Evolutionary conservation across 2,329 filamentous ascomycete genomes (phyloP).

Genomic region (Pestalotiopsis sp.): DNA sequence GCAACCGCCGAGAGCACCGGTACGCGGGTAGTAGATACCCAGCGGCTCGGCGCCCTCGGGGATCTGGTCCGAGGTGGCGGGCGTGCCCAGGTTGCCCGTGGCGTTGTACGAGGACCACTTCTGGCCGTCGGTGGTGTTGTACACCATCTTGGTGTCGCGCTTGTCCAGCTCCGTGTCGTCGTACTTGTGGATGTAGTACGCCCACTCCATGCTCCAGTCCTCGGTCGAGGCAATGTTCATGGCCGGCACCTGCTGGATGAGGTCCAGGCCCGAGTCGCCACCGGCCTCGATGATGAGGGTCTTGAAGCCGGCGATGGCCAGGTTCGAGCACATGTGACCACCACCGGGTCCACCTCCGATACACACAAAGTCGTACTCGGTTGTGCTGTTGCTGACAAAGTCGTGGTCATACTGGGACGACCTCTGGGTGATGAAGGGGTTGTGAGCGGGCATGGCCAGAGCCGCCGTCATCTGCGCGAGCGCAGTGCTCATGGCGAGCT

Average conservation of each 20-base stretch:
- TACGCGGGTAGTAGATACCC: slow-evolving; percentile 26
- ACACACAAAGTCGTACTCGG: slow-evolving; percentile 48
- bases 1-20: slow-evolving; percentile 41
- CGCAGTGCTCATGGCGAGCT: slow-evolving; percentile 4
- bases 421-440: slow-evolving; percentile 11
- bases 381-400: slow-evolving; percentile 13
- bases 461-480: slow-evolving; percentile 8
- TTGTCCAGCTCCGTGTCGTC: slow-evolving; percentile 27
- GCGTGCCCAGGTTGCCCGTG: slow-evolving; percentile 10
- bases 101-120: slow-evolving; percentile 20
- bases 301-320: slow-evolving; percentile 54
- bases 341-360: slow-evolving; percentile 53
- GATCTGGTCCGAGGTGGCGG: slow-evolving; percentile 6
- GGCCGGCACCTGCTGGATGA: slow-evolving; percentile 48
- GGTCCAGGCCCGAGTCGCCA: slow-evolving; percentile 47
- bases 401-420: slow-evolving; percentile 9
- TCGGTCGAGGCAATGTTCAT: slow-evolving; percentile 46
- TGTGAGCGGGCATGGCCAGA: slow-evolving; percentile 2
- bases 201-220: slow-evolving; percentile 44
- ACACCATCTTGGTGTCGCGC: slow-evolving; percentile 51
- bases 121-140: slow-evolving; percentile 28
- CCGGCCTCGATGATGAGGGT: slow-evolving; percentile 60
- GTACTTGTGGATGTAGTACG: slow-evolving; percentile 17
- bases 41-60: slow-evolving; percentile 20
- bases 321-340: slow-evolving; percentile 50